These are phyloP conservation scores for Ulmus americana DNA, from an alignment of 331 rosid species.

Conservation along the genomic window DNA sequence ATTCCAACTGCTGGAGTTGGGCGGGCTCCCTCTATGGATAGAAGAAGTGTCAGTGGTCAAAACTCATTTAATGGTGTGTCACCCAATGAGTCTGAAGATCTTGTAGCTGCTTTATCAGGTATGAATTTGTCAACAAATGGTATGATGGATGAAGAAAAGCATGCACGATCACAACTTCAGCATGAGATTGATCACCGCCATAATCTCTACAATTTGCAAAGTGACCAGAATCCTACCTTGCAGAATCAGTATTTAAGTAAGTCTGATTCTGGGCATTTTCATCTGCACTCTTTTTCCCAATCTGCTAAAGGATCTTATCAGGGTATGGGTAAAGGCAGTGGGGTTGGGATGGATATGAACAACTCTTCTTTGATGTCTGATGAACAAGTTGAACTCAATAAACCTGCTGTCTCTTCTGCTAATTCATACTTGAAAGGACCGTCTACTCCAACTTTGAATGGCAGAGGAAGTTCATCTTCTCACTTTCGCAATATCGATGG, in stretches of 20 bases:
- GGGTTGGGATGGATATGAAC: conserved; percentile 29
- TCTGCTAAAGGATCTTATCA: conserved; percentile 39
- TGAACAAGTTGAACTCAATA: conserved; percentile 21
- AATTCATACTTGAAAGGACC: conserved; percentile 31
- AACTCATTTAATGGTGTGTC: conserved; percentile 32
- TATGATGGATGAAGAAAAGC: conserved; percentile 31
- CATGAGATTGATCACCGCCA: conserved; percentile 31
- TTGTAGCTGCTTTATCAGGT: conserved; percentile 39
- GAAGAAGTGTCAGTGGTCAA: conserved; percentile 26
- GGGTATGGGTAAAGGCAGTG: conserved; percentile 23
- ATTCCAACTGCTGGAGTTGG: conserved; percentile 41
- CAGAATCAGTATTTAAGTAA: conserved; percentile 28
- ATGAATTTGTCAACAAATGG: conserved; percentile 35
- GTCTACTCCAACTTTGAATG: conserved; percentile 25
- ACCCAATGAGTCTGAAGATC: conserved; percentile 36
- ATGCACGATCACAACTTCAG: conserved; percentile 27
- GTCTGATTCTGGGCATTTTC: conserved; percentile 51
- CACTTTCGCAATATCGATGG: conserved; percentile 34
- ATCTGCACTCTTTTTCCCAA: conserved; percentile 45
- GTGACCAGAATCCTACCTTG: conserved; percentile 25
- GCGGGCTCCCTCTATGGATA: conserved; percentile 34
- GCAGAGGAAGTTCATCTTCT: conserved; percentile 28
- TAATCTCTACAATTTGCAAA: conserved; percentile 30
- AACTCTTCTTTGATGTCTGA: conserved; percentile 23
- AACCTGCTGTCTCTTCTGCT: conserved; percentile 30